These are phyloP conservation scores for Metschnikowia reukaufii DNA, from an alignment of 805 yeast species.

Conservation along the genomic window DNA sequence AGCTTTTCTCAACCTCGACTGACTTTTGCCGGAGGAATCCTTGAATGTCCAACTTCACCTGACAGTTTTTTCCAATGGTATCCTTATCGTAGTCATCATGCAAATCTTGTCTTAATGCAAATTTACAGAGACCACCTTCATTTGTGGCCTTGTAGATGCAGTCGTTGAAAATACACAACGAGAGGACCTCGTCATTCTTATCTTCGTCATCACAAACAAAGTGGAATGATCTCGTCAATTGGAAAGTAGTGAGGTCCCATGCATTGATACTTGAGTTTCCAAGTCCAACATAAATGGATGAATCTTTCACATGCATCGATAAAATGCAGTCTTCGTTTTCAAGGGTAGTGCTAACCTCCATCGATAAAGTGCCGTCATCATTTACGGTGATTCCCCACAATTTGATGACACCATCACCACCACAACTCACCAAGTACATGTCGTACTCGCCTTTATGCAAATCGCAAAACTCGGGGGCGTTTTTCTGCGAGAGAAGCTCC, in stretches of 20 bases:
- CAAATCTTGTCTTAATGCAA: constrained; percentile 23
- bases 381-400: constrained; percentile 58
- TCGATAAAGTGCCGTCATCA: constrained; percentile 8
- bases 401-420: constrained; percentile 89
- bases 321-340: constrained; percentile 71
- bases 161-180: constrained; percentile 55
- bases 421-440: constrained; percentile 49
- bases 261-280: constrained; percentile 72
- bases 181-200: constrained; percentile 44
- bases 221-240: constrained; percentile 51
- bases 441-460: constrained; percentile 17
- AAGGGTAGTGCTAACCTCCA: constrained; percentile 25
- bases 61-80: constrained; percentile 2
- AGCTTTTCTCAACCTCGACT: constrained; percentile 17
- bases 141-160: constrained; percentile 65
- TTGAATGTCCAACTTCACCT: constrained; percentile 13
- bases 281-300: constrained; percentile 81
- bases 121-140: constrained; percentile 39
- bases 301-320: constrained; percentile 61
- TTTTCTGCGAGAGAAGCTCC: constrained; percentile 28
- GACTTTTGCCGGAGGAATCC: constrained; percentile 11
- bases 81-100: constrained; percentile 8
- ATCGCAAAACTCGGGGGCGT: constrained; percentile 22
- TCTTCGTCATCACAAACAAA: constrained; percentile 20
- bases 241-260: constrained; percentile 86